Evolutionary conservation across 768 basidiomycete genomes (phyloP).

Genomic region (Rhizopogon sp.): DNA sequence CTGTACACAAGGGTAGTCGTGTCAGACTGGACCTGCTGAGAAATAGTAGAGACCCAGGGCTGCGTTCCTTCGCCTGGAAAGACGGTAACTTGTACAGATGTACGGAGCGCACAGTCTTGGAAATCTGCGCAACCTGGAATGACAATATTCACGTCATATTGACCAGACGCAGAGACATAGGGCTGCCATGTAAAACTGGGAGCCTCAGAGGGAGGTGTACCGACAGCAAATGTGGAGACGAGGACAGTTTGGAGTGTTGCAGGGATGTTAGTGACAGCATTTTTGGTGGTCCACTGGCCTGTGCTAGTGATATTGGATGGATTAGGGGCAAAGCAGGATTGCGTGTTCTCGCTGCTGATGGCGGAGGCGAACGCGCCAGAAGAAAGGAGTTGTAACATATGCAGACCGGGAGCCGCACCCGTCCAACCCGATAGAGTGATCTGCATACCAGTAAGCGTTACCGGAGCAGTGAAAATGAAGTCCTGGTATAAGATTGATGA

Average conservation of each 20-base stretch:
- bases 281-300: slow-evolving; percentile 64
- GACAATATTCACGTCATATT: slow-evolving; percentile 79
- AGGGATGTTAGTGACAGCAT: slow-evolving; percentile 67
- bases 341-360: slow-evolving; percentile 48
- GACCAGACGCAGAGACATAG: slow-evolving; percentile 84
- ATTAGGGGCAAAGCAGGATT: slow-evolving; percentile 74
- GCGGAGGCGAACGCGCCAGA: slow-evolving; percentile 89
- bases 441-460: slow-evolving; percentile 84
- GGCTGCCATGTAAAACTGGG: slow-evolving; percentile 89
- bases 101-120: slow-evolving; percentile 76
- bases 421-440: slow-evolving; percentile 73
- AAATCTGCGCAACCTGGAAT: slow-evolving; percentile 84
- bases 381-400: slow-evolving; percentile 88
- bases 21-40: slow-evolving; percentile 69
- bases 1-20: slow-evolving; percentile 61
- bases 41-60: slow-evolving; percentile 65
- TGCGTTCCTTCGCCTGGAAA: slow-evolving; percentile 67
- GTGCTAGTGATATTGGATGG: slow-evolving; percentile 65
- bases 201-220: slow-evolving; percentile 51
- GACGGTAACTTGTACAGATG: slow-evolving; percentile 77
- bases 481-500: slow-evolving; percentile 84
- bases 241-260: slow-evolving; percentile 78
- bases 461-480: slow-evolving; percentile 68
- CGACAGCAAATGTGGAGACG: slow-evolving; percentile 60
- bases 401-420: slow-evolving; percentile 76